These are phyloP conservation scores for Ceratobasidium sp. DNA, from an alignment of 1,284 basidiomycete genomes.

Conservation along the genomic window DNA sequence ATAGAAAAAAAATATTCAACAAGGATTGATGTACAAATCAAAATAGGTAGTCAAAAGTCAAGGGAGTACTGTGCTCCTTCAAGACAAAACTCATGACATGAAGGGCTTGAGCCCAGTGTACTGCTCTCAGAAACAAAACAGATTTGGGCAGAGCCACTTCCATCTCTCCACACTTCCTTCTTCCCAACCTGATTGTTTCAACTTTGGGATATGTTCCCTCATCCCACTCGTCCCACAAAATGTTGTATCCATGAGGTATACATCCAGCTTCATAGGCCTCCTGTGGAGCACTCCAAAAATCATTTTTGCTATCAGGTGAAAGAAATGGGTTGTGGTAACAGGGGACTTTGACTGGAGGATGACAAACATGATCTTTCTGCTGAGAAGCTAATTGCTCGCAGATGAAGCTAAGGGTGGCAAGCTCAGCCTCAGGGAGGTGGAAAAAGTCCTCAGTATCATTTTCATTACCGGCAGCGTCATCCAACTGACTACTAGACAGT, in stretches of 20 bases:
- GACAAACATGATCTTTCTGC: conserved; percentile 3
- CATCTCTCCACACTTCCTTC: too few species aligned
- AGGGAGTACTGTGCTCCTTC: background rate
- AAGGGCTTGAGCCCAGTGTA: background rate
- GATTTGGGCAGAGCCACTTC: background rate
- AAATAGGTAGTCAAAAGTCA: background rate
- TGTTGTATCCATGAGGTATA: background rate
- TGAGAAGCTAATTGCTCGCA: background rate
- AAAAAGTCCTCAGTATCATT: background rate
- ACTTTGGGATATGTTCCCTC: background rate
- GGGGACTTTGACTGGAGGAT: conserved; percentile 1
- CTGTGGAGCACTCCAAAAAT: background rate
- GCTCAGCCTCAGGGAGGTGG: background rate
- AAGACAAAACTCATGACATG: conserved; percentile 1
- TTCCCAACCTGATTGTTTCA: background rate
- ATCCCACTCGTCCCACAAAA: background rate
- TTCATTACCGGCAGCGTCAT: background rate
- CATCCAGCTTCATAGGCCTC: background rate
- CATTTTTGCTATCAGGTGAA: background rate
- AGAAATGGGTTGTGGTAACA: background rate
- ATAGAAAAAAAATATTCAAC: background rate
- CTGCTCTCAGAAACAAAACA: background rate
- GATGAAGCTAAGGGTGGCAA: background rate
- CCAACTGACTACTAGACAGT: background rate
- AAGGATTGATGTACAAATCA: background rate